Base-by-base conservation (phyloP, 2,329 filamentous ascomycete species). In the Lachnellula hyalina region DNA sequence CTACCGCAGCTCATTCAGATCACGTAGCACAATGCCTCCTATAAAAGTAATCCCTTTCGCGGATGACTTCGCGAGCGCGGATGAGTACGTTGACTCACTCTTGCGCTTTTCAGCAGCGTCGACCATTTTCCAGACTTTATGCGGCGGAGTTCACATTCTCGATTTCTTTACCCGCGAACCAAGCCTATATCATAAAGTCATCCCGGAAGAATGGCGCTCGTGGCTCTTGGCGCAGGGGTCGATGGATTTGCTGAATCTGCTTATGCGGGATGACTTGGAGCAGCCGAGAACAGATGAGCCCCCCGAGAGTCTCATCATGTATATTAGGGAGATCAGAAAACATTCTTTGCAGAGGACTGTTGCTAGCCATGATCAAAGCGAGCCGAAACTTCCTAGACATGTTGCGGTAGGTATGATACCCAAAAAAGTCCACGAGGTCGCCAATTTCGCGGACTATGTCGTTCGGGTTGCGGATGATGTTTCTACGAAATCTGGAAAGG, bases 361-460 rank as follows among this genome's bases (percentile, higher is more conserved):
- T 53, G 65, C 70, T 1, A 70, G 75, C 0, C 66, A 65, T 14
- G 52, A 72, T 53, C 68, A 72, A 45, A 76, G 77, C 53, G 73
- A 81, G 53, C 76, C 81, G 5, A 77, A 78, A 61, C 70, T 96
- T 21, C 84, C 90, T 2, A 80, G 83, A 48, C 81, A 86, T 62
- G 82, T 96, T 15, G 82, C 89, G 0, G 81, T 96, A 14, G 94
- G 94, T 4, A 99, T 99, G 94, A 96, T 90, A 59, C 83, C 87
- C 17, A 99, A 99, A 71, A 99, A 99, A 72, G 80, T 90, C 1
- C 94, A 99, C 67, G 94, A 99, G 74, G 94, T 97, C 34, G 82
- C 85, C 56, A 85, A 94, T 67, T 96, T 97, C 67, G 88, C 93
- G n/a, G 81, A 82, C 59, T 97, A 93, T 65, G 82, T 97, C 51